Base-by-base conservation (phyloP, 805 yeast genomes). In the Tetrapisispora arboricola region DNA sequence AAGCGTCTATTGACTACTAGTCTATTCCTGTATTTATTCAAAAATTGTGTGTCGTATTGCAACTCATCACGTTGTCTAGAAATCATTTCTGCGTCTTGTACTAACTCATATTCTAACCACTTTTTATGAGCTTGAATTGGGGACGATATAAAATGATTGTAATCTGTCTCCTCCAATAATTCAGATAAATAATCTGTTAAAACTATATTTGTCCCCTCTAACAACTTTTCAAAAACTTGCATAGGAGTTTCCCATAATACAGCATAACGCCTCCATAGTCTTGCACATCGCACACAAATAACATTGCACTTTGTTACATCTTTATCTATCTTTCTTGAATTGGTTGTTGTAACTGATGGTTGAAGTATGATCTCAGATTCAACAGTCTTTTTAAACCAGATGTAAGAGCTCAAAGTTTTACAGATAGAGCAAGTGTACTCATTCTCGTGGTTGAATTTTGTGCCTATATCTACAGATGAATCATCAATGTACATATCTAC, bases 221-320 rank as follows among this genome's bases (percentile, higher is more conserved):
- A 42, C 20, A 61, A 32, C 44, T 74, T 75, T 55, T 68, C 74
- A 34, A 76, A 60, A 0, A 84, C 78, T 41, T 79, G 86, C 18
- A 62, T 51, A 0, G 95, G 95, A 27, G 76, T 77, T 48, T 80
- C 84, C 97, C 97, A 92, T 13, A 67, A 68, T 0, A 84, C 78
- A 0, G 86, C 96, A 60, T 90, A 90, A 26, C 94, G 65, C 57
- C 95, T 71, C 97, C 97, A 90, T 24, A 92, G 55, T 45, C 83
- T 71, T 0, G 96, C 95, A 66, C 98, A 90, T 40, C 97, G 68
- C 20, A 72, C 62, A 58, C 98, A 90, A 11, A 90, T 63, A 0
- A 86, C 95, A 15, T 67, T 60, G 2, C 76, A 63, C 1, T 64
- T 51, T 6, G 63, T 54, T 31, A 35, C 38, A 1, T 50, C 34